A percentile compares a stretch with the other conserved stretches of the same genome.
phyloP scores from a whole-genome alignment of 2,329 filamentous ascomycete species.

The Nemania serpens region DNA sequence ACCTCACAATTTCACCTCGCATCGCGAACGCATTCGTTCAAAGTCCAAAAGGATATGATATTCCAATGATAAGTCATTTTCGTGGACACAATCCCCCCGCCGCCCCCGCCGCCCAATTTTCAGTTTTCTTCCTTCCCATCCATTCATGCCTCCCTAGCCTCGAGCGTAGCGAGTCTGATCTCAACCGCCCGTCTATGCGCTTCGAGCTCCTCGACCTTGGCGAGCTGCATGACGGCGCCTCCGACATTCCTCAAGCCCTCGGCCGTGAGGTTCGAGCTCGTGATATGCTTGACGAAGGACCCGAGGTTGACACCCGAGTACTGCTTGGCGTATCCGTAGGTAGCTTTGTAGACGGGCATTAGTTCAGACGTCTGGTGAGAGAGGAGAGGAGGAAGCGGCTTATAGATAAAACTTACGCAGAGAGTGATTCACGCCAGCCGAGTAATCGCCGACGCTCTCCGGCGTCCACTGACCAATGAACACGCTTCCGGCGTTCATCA shows the following conservation, averaged over 20 bases:
- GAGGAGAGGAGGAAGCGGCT: neutral
- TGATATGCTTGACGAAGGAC: conserved; percentile 98
- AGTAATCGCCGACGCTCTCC: conserved; percentile 97
- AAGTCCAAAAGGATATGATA: neutral
- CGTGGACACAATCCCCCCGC: too few relatives aligned
- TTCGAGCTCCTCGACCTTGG: conserved; percentile 91
- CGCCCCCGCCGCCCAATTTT: neutral
- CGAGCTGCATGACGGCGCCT: conserved; percentile 89
- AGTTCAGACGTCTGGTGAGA: neutral
- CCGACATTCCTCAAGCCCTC: conserved; percentile 87
- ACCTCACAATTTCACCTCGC: neutral
- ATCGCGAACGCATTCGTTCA: neutral
- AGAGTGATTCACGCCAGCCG: conserved; percentile 95
- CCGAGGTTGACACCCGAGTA: conserved; percentile 97
- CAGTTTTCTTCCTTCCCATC: neutral
- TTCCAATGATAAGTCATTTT: neutral
- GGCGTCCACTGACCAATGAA: conserved; percentile 97
- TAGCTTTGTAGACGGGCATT: conserved; percentile 61
- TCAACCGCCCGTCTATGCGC: conserved; percentile 89
- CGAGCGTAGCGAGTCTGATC: conserved; percentile 69
- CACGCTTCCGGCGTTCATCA: conserved; percentile 93
- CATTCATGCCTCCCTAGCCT: neutral
- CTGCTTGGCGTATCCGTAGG: conserved; percentile 97
- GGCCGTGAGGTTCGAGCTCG: conserved; percentile 84
- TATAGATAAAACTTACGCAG: conserved; percentile 71